Evolutionary conservation across 176 grass and related monocot genomes (phyloP).

Genomic region (Oropetium thomaeum): DNA sequence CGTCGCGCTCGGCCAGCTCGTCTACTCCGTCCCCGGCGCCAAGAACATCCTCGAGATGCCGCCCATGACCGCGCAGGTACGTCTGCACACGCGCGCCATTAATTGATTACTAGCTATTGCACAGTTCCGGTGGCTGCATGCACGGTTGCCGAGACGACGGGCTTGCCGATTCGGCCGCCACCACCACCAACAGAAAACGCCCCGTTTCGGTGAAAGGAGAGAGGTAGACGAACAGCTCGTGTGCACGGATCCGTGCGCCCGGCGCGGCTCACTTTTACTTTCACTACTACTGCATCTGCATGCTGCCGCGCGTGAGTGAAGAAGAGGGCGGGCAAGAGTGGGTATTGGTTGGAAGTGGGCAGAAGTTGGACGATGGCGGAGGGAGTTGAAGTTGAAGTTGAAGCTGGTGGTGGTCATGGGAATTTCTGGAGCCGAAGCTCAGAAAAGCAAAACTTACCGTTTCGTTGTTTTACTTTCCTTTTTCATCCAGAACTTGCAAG

Average conservation of each 20-base stretch:
- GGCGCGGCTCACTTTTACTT: neutral
- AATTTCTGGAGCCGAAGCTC: neutral
- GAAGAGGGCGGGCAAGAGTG: neutral
- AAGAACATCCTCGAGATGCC: slow-evolving; percentile 96
- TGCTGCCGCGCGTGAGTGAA: neutral
- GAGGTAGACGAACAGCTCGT: neutral
- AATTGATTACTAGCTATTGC: neutral
- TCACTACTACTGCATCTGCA: too few species aligned
- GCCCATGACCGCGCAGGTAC: slow-evolving; percentile 86
- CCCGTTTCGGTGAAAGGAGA: neutral
- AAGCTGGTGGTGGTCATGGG: neutral
- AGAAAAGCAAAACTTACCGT: neutral
- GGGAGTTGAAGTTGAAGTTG: neutral
- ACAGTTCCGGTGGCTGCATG: neutral
- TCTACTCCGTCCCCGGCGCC: slow-evolving; percentile 71
- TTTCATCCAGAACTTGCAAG: neutral
- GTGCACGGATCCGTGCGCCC: neutral
- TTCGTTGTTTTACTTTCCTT: neutral
- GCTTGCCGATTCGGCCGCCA: neutral
- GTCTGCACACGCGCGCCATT: neutral
- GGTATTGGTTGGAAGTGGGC: neutral
- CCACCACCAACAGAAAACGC: too few species aligned
- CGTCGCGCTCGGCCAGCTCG: slow-evolving; percentile 68
- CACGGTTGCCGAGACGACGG: neutral
- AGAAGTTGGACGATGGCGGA: neutral